These are phyloP conservation scores for Pseudocercospora macadamiae DNA, from an alignment of 2,329 filamentous ascomycete species.

Conservation along the genomic window DNA sequence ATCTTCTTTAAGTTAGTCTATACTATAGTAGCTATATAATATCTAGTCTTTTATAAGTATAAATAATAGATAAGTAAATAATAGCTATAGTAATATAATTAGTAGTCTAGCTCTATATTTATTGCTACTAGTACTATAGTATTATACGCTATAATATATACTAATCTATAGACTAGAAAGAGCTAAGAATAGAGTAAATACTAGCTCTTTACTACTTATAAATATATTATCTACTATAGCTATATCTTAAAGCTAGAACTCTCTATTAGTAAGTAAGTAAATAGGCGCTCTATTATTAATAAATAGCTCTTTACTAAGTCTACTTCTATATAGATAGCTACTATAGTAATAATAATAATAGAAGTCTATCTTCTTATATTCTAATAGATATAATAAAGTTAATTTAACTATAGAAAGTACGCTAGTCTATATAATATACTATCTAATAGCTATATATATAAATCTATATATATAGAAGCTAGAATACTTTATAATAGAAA, in stretches of 20 bases:
- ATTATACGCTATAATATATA: not conserved
- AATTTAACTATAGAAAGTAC: not conserved
- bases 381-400: not conserved
- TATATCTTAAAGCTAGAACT: no score
- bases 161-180: no score
- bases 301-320: not conserved
- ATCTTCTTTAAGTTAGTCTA: not conserved
- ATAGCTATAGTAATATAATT: not conserved
- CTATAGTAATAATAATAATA: not conserved
- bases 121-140: not conserved
- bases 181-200: no score
- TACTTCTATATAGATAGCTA: no score
- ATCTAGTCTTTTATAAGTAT: not conserved
- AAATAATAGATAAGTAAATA: not conserved
- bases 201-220: no score
- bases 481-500: no score
- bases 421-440: not conserved
- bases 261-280: no score
- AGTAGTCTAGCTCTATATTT: not conserved
- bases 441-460: no score
- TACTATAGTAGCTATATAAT: not conserved
- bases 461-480: no score
- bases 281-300: no score
- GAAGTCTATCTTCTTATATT: not conserved
- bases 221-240: no score